These are phyloP conservation scores for Acanthamoeba rhysodes DNA, from an alignment of 208 protist genomes.

Conservation along the genomic window DNA sequence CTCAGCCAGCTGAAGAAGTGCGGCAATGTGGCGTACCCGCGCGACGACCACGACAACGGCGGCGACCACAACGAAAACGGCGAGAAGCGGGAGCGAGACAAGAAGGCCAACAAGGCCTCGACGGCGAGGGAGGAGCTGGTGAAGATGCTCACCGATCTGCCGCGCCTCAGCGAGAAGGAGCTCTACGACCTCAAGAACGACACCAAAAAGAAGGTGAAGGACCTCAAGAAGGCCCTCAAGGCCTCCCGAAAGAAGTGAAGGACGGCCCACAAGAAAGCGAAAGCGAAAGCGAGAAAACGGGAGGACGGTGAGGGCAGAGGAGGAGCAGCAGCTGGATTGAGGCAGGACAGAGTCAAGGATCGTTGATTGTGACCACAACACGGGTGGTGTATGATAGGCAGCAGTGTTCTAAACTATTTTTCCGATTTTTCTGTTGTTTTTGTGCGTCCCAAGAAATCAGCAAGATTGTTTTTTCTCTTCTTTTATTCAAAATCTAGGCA, in stretches of 20 bases:
- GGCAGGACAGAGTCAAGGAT: background rate
- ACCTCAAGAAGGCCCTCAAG: conserved; percentile 57
- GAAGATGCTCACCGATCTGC: conserved; percentile 58
- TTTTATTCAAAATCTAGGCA: background rate
- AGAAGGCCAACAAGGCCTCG: conserved; percentile 12
- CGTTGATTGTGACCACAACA: background rate
- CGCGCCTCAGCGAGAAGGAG: conserved; percentile 70
- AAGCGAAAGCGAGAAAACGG: background rate
- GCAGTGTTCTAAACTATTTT: background rate
- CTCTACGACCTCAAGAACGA: conserved; percentile 75
- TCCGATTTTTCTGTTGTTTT: background rate
- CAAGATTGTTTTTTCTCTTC: too few relatives aligned
- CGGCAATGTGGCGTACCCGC: background rate
- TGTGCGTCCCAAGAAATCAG: background rate
- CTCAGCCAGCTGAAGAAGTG: conserved; percentile 66
- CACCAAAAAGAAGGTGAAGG: conserved; percentile 74
- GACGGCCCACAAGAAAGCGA: background rate
- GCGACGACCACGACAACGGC: background rate
- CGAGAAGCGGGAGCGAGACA: conserved; percentile 36
- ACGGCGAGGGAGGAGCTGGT: conserved; percentile 49
- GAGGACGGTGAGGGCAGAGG: background rate
- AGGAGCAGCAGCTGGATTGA: background rate
- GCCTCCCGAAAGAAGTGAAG: background rate
- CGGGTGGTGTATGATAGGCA: background rate
- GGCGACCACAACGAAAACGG: background rate